Percentiles rank a stretch among this genome's conserved stretches.
These are phyloP conservation scores for Auricularia sp. DNA, from an alignment of 768 basidiomycete genomes.

Conservation along the genomic window DNA sequence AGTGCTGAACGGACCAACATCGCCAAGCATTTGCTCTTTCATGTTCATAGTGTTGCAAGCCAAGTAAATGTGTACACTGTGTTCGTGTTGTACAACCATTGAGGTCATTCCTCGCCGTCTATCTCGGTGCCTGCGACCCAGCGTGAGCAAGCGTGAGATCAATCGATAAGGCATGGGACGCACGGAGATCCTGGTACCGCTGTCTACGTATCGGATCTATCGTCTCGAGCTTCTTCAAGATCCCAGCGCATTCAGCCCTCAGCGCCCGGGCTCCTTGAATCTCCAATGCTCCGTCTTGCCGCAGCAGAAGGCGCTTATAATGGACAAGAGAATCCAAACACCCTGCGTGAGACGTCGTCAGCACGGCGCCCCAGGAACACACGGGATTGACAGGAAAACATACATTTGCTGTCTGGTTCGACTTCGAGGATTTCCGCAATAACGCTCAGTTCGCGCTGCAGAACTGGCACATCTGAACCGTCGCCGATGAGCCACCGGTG, in stretches of 20 bases:
- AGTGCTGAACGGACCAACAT: conserved; percentile 30
- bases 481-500: conserved; percentile 92
- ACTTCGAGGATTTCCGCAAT: conserved; percentile 80
- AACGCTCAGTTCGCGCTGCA: conserved; percentile 64
- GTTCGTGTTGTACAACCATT: not conserved
- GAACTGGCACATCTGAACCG: conserved; percentile 43
- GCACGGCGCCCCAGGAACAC: conserved; percentile 1
- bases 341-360: conserved; percentile 42
- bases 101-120: conserved; percentile 7
- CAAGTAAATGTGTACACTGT: not conserved
- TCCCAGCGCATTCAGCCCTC: conserved; percentile 34
- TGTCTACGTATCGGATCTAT: conserved; percentile 57
- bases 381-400: conserved; percentile 19
- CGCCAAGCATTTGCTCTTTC: not conserved
- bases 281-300: conserved; percentile 30
- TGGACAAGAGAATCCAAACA: conserved; percentile 87
- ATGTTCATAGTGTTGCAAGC: not conserved
- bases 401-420: conserved; percentile 91
- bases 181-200: conserved; percentile 54
- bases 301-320: conserved; percentile 65
- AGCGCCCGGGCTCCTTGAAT: conserved; percentile 17
- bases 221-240: conserved; percentile 44
- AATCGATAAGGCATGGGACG: not conserved
- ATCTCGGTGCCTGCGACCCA: not conserved
- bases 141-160: conserved; percentile 27